phyloP scores from a whole-genome alignment of 371 early-diverging fungal genomes.

The Mucor plumbeus region DNA sequence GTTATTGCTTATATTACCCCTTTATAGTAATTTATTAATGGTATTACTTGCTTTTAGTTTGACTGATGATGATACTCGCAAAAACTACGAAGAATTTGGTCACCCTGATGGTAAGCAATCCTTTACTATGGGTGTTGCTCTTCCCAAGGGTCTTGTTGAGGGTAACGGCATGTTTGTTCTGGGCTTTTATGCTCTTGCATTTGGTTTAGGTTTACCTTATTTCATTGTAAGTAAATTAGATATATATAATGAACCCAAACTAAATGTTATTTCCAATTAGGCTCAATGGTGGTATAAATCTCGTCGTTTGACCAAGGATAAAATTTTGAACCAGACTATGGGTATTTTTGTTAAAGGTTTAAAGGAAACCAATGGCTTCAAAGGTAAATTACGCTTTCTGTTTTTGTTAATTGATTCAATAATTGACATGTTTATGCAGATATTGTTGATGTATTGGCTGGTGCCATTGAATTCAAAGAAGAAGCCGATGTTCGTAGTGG shows the following conservation, averaged over 20 bases:
- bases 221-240: slow-evolving; percentile 63
- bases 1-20: not conserved
- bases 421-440: not conserved
- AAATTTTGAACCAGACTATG: slow-evolving; percentile 90
- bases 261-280: slow-evolving; percentile 22
- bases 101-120: slow-evolving; percentile 96
- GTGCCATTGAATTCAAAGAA: slow-evolving; percentile 76
- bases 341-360: slow-evolving; percentile 86
- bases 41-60: slow-evolving; percentile 53
- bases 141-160: slow-evolving; percentile 90
- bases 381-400: slow-evolving; percentile 28
- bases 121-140: slow-evolving; percentile 92
- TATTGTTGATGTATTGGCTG: slow-evolving; percentile 67
- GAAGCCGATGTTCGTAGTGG: slow-evolving; percentile 51
- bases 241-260: not conserved
- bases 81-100: slow-evolving; percentile 93
- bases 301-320: slow-evolving; percentile 86
- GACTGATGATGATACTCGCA: slow-evolving; percentile 89
- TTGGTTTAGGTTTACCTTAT: slow-evolving; percentile 89
- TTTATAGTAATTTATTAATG: not conserved
- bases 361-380: slow-evolving; percentile 71
- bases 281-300: slow-evolving; percentile 95
- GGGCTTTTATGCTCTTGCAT: slow-evolving; percentile 81
- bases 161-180: slow-evolving; percentile 81
- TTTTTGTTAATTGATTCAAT: not conserved